These are phyloP conservation scores for Fusarium irregulare DNA, from an alignment of 2,329 filamentous ascomycete species.

Conservation along the genomic window DNA sequence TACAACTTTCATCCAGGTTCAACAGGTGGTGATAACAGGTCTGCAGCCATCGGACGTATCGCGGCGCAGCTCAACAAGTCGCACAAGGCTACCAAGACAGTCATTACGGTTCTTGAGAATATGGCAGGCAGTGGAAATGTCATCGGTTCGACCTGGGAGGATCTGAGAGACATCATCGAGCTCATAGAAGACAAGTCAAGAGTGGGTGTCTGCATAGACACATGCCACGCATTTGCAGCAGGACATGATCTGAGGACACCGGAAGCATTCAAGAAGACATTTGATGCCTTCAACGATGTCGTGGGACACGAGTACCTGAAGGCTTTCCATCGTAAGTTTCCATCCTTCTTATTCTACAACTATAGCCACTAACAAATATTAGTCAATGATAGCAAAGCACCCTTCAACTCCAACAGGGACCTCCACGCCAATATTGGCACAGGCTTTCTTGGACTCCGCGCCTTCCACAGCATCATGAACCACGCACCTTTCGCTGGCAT, in stretches of 20 bases:
- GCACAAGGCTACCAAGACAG: constrained; percentile 78
- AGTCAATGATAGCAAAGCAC: constrained; percentile 96
- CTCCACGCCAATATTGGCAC: constrained; percentile 97
- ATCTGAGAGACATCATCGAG: constrained; percentile 85
- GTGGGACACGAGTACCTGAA: constrained; percentile 84
- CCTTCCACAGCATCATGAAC: constrained; percentile 94
- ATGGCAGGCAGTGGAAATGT: constrained; percentile 94
- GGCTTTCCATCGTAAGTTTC: constrained; percentile 75
- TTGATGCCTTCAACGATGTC: constrained; percentile 79
- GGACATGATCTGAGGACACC: constrained; percentile 89
- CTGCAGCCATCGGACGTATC: constrained; percentile 80
- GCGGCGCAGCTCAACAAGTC: constrained; percentile 85
- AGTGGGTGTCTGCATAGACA: constrained; percentile 95
- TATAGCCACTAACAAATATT: constrained; percentile 3
- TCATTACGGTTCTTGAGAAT: constrained; percentile 90
- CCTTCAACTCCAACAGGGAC: constrained; percentile 83
- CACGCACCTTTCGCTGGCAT: constrained; percentile 78
- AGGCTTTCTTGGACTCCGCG: constrained; percentile 88
- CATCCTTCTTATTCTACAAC: neutral
- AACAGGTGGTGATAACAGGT: constrained; percentile 73
- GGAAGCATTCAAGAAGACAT: constrained; percentile 76
- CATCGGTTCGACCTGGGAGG: constrained; percentile 85
- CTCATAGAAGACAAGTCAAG: constrained; percentile 82
- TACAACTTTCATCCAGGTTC: constrained; percentile 99
- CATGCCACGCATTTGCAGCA: constrained; percentile 94